Evolutionary conservation across 192 early-diverging fungal species (phyloP).

Genomic region (Backusella tarrabulga): DNA sequence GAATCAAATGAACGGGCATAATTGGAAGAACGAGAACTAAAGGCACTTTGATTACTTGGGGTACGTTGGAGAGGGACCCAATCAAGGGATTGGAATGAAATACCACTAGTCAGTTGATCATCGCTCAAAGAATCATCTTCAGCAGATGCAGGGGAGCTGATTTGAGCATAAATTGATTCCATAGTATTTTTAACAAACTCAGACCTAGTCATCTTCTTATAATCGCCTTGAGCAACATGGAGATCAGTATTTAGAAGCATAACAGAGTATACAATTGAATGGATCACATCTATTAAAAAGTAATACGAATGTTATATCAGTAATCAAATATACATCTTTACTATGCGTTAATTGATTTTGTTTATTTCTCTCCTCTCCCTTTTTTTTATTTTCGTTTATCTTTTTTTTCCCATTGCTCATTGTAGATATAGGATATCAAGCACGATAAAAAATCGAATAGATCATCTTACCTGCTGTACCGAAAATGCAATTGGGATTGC

Average conservation of each 20-base stretch:
- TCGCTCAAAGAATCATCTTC: background rate
- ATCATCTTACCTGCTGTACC: slow-evolving; percentile 36
- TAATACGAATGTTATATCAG: background rate
- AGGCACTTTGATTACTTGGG: slow-evolving; percentile 15
- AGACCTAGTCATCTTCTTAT: slow-evolving; percentile 72
- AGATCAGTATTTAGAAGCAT: slow-evolving; percentile 93
- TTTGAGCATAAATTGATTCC: slow-evolving; percentile 41
- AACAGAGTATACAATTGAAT: slow-evolving; percentile 83
- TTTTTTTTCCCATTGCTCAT: background rate
- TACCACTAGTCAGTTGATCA: slow-evolving; percentile 11
- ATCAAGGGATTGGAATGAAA: slow-evolving; percentile 11
- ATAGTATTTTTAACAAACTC: slow-evolving; percentile 76
- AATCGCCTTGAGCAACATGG: slow-evolving; percentile 73
- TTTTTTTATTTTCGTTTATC: background rate
- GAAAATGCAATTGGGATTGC: slow-evolving; percentile 65
- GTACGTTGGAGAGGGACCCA: slow-evolving; percentile 14
- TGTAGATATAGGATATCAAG: background rate
- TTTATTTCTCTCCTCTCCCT: background rate
- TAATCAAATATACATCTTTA: background rate
- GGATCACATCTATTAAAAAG: slow-evolving; percentile 65
- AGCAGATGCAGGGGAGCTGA: slow-evolving; percentile 4
- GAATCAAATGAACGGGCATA: background rate
- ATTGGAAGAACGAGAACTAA: background rate
- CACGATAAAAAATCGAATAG: background rate
- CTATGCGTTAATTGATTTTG: background rate